Percentiles rank a stretch among this genome's conserved stretches.
These are phyloP conservation scores for Wallemia hederae DNA, from an alignment of 1,284 basidiomycete species.

Conservation along the genomic window DNA sequence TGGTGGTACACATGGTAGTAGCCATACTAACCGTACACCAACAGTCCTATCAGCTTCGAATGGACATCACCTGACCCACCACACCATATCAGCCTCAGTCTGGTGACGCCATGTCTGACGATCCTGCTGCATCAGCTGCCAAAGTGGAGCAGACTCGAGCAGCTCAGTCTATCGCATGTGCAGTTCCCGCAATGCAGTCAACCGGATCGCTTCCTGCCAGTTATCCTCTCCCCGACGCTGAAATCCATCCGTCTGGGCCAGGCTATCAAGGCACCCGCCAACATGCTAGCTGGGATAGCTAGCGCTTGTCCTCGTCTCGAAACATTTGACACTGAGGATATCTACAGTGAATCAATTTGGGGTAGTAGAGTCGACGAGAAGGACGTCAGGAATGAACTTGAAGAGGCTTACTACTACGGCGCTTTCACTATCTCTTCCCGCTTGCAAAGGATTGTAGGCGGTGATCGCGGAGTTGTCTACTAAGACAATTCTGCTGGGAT, in stretches of 20 bases:
- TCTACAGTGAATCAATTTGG: background rate
- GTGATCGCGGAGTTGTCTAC: background rate
- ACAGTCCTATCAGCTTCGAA: background rate
- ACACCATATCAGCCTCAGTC: background rate
- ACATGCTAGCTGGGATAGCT: background rate
- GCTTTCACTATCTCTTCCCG: background rate
- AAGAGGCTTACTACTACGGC: background rate
- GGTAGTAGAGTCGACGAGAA: background rate
- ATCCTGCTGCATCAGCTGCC: background rate
- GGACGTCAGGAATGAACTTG: background rate
- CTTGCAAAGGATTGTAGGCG: background rate
- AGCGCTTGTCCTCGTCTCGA: background rate
- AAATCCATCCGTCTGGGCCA: background rate
- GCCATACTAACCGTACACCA: background rate
- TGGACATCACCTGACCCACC: constrained; percentile 1
- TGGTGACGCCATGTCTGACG: background rate
- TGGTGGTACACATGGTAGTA: background rate
- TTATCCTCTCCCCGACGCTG: background rate
- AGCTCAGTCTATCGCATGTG: background rate
- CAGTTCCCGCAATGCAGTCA: background rate
- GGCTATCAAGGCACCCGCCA: background rate
- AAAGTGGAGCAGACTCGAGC: background rate
- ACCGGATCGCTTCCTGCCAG: background rate
- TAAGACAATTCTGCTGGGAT: no score
- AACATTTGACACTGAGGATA: background rate